Evolutionary conservation across 257 asterid genomes (phyloP).

Genomic region (Ballota nigra): DNA sequence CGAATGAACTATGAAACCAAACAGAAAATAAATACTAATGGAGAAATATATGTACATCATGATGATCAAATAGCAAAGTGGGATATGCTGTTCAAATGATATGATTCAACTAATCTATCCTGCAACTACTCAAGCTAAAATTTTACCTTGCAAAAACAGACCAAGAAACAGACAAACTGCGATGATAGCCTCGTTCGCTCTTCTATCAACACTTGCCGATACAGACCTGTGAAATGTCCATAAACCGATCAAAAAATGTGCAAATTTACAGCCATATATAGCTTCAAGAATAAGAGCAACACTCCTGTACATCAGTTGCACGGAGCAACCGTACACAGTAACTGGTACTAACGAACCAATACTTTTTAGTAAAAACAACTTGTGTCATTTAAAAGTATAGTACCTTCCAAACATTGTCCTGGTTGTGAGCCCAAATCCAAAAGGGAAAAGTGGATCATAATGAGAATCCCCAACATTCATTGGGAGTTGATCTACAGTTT

Average conservation of each 20-base stretch:
- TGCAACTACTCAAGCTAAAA: constrained; percentile 32
- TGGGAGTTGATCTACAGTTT: constrained; percentile 74
- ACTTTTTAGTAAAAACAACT: too few species aligned
- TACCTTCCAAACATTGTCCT: constrained; percentile 51
- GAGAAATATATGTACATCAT: background rate
- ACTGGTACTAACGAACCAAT: too few species aligned
- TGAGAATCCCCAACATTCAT: constrained; percentile 67
- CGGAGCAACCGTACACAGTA: too few species aligned
- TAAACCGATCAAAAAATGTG: background rate
- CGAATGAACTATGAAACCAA: background rate
- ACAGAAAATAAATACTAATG: background rate
- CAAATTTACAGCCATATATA: background rate
- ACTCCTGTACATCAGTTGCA: too few species aligned
- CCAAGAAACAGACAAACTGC: constrained; percentile 38
- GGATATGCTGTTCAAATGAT: background rate
- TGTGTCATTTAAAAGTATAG: background rate
- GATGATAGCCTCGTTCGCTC: constrained; percentile 31
- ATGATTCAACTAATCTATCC: constrained; percentile 22
- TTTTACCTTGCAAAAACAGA: constrained; percentile 45
- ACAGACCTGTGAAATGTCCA: constrained; percentile 35
- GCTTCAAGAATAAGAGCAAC: background rate
- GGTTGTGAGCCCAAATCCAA: constrained; percentile 67
- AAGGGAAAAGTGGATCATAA: constrained; percentile 75
- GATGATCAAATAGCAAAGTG: constrained; percentile 5
- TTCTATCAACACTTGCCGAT: constrained; percentile 38